These are phyloP conservation scores for Alternaria angustiovoidea DNA, from an alignment of 2,329 filamentous ascomycete species.

Conservation along the genomic window DNA sequence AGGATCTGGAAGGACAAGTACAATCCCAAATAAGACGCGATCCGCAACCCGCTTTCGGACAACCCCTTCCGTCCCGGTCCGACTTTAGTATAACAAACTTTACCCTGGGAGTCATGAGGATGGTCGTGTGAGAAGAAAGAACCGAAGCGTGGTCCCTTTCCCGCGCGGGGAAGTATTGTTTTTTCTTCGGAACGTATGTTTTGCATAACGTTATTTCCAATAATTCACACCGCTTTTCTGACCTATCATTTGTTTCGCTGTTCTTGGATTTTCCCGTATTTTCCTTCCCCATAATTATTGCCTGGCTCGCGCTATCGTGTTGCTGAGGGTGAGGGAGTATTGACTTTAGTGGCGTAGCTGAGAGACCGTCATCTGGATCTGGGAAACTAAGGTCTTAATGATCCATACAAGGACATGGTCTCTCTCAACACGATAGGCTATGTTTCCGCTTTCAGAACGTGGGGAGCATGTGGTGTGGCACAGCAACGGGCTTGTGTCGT, in stretches of 20 bases:
- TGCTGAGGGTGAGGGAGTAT: neutral
- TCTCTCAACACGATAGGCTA: slow-evolving; percentile 3
- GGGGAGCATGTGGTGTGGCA: slow-evolving; percentile 5
- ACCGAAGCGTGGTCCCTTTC: slow-evolving; percentile 1
- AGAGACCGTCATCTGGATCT: slow-evolving; percentile 1
- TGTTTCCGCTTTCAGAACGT: slow-evolving; percentile 6
- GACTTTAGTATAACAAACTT: neutral
- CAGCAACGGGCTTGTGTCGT: slow-evolving; percentile 1
- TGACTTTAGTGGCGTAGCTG: neutral
- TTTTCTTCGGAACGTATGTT: neutral
- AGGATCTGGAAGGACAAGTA: slow-evolving; percentile 99
- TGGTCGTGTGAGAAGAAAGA: neutral
- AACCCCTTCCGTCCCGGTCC: slow-evolving; percentile 3
- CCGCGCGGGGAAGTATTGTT: slow-evolving; percentile 1
- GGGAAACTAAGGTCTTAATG: neutral
- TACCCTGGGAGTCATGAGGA: slow-evolving; percentile 13
- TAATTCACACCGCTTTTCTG: neutral
- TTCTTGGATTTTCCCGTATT: neutral
- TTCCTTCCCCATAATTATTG: neutral
- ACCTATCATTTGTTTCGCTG: neutral
- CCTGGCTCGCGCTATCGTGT: neutral
- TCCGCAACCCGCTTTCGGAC: slow-evolving; percentile 8
- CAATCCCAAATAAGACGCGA: slow-evolving; percentile 57
- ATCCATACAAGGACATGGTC: neutral
- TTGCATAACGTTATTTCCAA: slow-evolving; percentile 7